Conservation (phyloP, 805 yeast species). For the Sugiyamaella mastotermitis region DNA sequence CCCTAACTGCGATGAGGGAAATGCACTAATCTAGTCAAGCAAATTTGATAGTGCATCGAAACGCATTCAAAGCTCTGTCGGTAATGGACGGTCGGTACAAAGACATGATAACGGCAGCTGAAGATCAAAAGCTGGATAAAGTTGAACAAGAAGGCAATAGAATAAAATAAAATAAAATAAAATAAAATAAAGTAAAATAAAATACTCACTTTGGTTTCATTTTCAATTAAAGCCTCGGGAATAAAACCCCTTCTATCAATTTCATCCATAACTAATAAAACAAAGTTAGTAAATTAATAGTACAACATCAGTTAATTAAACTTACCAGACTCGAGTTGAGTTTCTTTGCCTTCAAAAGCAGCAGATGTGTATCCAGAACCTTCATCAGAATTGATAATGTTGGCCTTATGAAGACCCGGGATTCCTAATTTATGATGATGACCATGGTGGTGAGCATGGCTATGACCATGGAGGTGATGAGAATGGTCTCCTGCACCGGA, state of each 20-base stretch:
- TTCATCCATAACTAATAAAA: constrained; percentile 58
- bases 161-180: too few species aligned
- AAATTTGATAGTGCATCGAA: too few species aligned
- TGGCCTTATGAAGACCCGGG: constrained; percentile 7
- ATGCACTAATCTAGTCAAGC: too few species aligned
- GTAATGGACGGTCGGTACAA: neutral
- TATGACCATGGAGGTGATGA: constrained; percentile 2
- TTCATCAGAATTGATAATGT: constrained; percentile 20
- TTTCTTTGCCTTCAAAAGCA: constrained; percentile 73
- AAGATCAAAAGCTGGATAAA: too few species aligned
- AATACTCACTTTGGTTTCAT: constrained; percentile 52
- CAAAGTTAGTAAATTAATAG: neutral
- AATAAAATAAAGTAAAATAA: too few species aligned
- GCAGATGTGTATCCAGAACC: constrained; percentile 62
- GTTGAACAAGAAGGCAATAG: too few species aligned
- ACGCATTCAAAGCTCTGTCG: too few species aligned
- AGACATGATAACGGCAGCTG: too few species aligned
- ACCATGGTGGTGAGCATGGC: neutral
- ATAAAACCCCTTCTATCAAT: constrained; percentile 81
- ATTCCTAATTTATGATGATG: neutral
- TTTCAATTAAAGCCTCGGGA: constrained; percentile 79
- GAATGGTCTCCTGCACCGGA: constrained; percentile 8
- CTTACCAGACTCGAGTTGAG: constrained; percentile 56
- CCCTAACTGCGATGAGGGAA: neutral
- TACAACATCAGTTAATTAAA: neutral